Evolutionary conservation across 129 eudicot genomes (phyloP), one percentile per base, ranked within the genome.

Genomic region (Dittrichia graveolens): DNA sequence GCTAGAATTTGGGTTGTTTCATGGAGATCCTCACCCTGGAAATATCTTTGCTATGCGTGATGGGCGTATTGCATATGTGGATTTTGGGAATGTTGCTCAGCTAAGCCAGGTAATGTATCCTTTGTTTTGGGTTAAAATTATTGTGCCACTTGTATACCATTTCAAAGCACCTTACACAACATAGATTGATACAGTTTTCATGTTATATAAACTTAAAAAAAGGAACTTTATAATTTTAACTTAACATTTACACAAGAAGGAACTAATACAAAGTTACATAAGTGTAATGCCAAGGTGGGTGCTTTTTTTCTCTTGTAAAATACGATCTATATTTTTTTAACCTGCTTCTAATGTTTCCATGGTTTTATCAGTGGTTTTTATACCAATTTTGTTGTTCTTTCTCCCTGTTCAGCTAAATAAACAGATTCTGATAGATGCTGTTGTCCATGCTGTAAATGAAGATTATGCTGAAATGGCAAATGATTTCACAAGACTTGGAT

Each of bases 21-120:
- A 94, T 81, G 99, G 99, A 73, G 99, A 94, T 75, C 99, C 99
- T 53, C 99, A 94, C 85, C 99, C 99, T 72, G 99, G 99, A 79
- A 94, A 94, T 81, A 88, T 94, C 49, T 94, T 94, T 81, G 97
- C 97, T 38, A 94, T 94, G 99, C 99, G 96, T 61, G 99, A 94
- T 83, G 99, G 99, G 42, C 94, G 99, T 55, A 94, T 94, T 63
- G 99, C 97, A 39, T 94, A 94, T 73, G 99, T 94, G 61, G 99
- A 94, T 76, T 94, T 94, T 70, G 99, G 99, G 62, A 94, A 94
- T 78, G 99, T 94, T 79, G 99, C 99, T 47, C 96, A 85, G 73
- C 85, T 94, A 75, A 94, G 99, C 84, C 96, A 94, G 92, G 98
- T 94, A 84, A 53, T 65, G 49, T 64, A 46, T 64, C 19, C 75